These are phyloP conservation scores for Ustilago cynodontis DNA, from an alignment of 1,284 basidiomycete species.

Conservation along the genomic window DNA sequence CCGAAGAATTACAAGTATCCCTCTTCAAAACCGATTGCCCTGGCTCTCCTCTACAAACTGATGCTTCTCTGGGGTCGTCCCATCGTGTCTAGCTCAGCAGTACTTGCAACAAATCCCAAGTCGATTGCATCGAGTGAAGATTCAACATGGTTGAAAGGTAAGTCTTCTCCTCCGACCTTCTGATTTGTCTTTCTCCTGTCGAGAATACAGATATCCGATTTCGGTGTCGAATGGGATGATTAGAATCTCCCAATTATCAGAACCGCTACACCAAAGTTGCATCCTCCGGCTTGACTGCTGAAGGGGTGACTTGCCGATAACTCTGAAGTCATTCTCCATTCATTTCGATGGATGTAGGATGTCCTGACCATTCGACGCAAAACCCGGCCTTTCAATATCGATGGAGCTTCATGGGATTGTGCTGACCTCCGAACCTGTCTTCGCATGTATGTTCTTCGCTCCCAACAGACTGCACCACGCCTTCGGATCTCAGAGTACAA, in stretches of 20 bases:
- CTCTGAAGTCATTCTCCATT: conserved; percentile 44
- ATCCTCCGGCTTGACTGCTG: conserved; percentile 46
- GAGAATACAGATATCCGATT: background rate
- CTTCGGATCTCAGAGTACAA: conserved; percentile 12
- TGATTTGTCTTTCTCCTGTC: background rate
- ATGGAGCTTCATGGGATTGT: background rate
- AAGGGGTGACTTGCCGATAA: conserved; percentile 46
- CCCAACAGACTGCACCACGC: conserved; percentile 19
- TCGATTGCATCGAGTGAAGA: conserved; percentile 12
- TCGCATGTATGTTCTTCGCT: background rate
- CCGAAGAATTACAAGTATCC: too few relatives aligned
- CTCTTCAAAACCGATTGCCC: background rate
- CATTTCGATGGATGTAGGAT: conserved; percentile 15
- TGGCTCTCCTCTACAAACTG: too few relatives aligned
- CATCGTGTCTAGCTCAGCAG: too few relatives aligned
- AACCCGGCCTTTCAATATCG: background rate
- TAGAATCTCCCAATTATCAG: conserved; percentile 50
- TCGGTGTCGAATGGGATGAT: conserved; percentile 41
- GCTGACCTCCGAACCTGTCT: background rate
- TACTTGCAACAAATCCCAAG: too few relatives aligned
- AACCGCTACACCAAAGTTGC: conserved; percentile 56
- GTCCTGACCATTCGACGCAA: conserved; percentile 45
- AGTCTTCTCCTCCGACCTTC: background rate
- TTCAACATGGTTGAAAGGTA: conserved; percentile 24
- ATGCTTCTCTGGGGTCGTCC: too few relatives aligned